phyloP scores from a whole-genome alignment of 345 rosid species.

The Viola odorata region DNA sequence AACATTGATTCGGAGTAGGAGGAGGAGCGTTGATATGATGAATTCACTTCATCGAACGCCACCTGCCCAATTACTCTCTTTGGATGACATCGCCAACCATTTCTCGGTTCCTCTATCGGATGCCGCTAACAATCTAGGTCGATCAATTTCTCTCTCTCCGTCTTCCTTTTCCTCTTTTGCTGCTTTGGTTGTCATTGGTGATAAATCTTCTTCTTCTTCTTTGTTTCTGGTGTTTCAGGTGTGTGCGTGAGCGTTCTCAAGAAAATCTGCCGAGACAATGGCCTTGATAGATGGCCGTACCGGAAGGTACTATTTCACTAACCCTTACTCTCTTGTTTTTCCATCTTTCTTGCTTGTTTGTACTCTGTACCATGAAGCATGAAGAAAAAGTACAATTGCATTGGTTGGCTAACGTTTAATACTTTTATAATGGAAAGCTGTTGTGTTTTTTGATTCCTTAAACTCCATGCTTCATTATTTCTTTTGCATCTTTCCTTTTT shows the following conservation, averaged over 20 bases:
- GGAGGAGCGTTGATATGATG: too few relatives aligned
- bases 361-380: too few relatives aligned
- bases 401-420: too few relatives aligned
- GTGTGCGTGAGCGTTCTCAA: conserved; percentile 36
- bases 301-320: conserved; percentile 24
- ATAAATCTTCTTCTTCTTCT: neutral
- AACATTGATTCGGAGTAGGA: too few relatives aligned
- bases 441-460: too few relatives aligned
- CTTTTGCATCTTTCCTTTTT: too few relatives aligned
- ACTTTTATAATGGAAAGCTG: too few relatives aligned
- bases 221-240: conserved; percentile 15
- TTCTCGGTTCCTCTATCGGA: conserved; percentile 37
- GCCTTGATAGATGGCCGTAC: conserved; percentile 45
- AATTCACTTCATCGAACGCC: too few relatives aligned
- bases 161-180: neutral
- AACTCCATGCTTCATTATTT: too few relatives aligned
- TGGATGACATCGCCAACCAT: conserved; percentile 28
- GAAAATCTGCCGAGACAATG: conserved; percentile 43
- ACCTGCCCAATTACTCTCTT: conserved; percentile 11
- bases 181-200: neutral
- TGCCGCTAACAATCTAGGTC: conserved; percentile 35
- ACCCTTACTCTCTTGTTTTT: neutral
- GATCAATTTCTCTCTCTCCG: neutral
- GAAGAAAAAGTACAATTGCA: too few relatives aligned
- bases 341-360: neutral